phyloP scores from a whole-genome alignment of 192 early-diverging fungal species.

The Coemansia sp. region DNA sequence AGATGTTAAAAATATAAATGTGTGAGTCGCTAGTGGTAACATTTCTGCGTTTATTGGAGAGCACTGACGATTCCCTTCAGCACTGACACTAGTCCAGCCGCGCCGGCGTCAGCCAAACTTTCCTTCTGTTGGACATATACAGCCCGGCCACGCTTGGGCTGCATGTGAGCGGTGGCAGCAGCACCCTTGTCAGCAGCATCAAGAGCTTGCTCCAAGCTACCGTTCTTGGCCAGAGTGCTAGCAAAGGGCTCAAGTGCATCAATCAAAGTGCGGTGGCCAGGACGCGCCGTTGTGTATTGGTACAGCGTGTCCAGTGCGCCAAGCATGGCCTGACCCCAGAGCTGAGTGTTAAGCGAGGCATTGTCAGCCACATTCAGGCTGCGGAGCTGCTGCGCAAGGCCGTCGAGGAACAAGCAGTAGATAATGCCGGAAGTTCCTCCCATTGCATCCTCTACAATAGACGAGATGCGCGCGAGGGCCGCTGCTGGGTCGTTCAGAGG shows the following conservation, averaged over 20 bases:
- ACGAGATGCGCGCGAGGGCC: slow-evolving; percentile 62
- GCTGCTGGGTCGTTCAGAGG: slow-evolving; percentile 59
- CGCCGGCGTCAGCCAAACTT: slow-evolving; percentile 60
- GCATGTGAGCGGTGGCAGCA: slow-evolving; percentile 58
- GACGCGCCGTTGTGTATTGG: slow-evolving; percentile 69
- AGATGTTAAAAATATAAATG: background rate
- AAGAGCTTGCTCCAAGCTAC: slow-evolving; percentile 51
- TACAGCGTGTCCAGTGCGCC: slow-evolving; percentile 62
- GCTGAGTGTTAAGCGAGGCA: slow-evolving; percentile 26
- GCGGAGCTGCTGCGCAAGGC: slow-evolving; percentile 58
- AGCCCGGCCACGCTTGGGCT: slow-evolving; percentile 66
- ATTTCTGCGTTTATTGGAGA: slow-evolving; percentile 22
- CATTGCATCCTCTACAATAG: slow-evolving; percentile 71
- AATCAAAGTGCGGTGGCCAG: slow-evolving; percentile 74
- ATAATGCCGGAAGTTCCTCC: slow-evolving; percentile 79
- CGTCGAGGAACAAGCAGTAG: slow-evolving; percentile 76
- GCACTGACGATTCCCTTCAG: slow-evolving; percentile 56
- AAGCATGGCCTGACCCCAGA: slow-evolving; percentile 59
- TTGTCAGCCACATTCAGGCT: slow-evolving; percentile 19
- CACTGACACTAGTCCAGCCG: slow-evolving; percentile 62
- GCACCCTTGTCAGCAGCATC: slow-evolving; percentile 60
- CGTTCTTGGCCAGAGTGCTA: slow-evolving; percentile 44
- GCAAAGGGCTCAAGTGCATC: slow-evolving; percentile 73
- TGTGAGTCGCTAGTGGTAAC: background rate
- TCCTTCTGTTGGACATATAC: slow-evolving; percentile 63